These are phyloP conservation scores for Fomitopsis pinicola DNA, from an alignment of 1,284 basidiomycete genomes.

Conservation along the genomic window DNA sequence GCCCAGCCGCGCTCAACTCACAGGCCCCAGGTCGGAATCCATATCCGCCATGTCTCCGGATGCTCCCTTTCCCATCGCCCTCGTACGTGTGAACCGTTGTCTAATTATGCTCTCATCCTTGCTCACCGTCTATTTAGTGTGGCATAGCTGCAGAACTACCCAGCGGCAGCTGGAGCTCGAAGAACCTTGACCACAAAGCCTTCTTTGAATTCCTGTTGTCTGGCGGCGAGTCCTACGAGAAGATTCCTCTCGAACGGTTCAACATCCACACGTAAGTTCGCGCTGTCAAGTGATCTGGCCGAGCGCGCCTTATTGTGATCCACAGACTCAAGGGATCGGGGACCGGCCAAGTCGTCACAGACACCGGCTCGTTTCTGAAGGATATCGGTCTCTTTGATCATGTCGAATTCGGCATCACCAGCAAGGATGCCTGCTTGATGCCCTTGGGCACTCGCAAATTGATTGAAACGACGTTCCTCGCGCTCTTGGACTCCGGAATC, in stretches of 20 bases:
- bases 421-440: constrained; percentile 34
- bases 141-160: constrained; percentile 37
- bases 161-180: constrained; percentile 20
- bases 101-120: not conserved
- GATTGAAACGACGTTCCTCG: constrained; percentile 35
- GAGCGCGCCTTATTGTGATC: not conserved
- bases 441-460: constrained; percentile 32
- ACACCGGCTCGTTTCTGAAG: constrained; percentile 36
- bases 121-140: not conserved
- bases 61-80: not conserved
- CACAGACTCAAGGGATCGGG: constrained; percentile 14
- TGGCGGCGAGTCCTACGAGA: constrained; percentile 30
- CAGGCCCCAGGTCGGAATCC: not conserved
- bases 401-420: constrained; percentile 37
- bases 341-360: constrained; percentile 25
- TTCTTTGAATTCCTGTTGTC: constrained; percentile 36
- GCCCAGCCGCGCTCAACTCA: not conserved
- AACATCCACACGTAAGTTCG: constrained; percentile 27
- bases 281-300: no score
- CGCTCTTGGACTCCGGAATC: constrained; percentile 38
- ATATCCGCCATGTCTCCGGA: not conserved
- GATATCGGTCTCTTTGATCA: constrained; percentile 33
- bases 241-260: constrained; percentile 30
- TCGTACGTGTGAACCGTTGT: not conserved
- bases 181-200: constrained; percentile 31